A percentile compares a stretch with the other conserved stretches of the same genome.
Evolutionary conservation across 176 grass and related monocot genomes (phyloP).

Genomic region (Oryza australiensis): DNA sequence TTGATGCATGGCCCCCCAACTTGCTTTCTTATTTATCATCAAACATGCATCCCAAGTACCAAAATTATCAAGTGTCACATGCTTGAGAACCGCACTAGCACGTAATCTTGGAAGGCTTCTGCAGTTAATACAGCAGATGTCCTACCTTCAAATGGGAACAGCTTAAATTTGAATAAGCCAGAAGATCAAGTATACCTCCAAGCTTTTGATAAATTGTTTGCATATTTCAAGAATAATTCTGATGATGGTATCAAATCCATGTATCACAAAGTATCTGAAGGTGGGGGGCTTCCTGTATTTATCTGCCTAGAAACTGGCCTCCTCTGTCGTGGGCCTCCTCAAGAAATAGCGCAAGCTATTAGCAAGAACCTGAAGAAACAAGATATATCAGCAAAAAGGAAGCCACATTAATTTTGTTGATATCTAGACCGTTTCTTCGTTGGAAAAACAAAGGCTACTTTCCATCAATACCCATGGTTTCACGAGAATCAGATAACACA

Average conservation of each 20-base stretch:
- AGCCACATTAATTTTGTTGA: background rate
- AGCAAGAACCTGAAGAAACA: constrained; percentile 67
- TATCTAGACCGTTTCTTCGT: background rate
- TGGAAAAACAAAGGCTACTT: background rate
- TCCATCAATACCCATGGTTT: background rate
- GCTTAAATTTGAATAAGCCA: constrained; percentile 11
- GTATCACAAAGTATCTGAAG: background rate
- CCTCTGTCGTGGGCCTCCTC: constrained; percentile 89
- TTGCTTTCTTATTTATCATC: constrained; percentile 41
- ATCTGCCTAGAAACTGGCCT: constrained; percentile 69
- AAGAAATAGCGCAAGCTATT: constrained; percentile 98
- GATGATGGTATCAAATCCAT: constrained; percentile 7
- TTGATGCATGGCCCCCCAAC: constrained; percentile 21
- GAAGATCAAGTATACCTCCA: constrained; percentile 36
- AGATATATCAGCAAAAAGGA: constrained; percentile 28
- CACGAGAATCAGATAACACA: background rate
- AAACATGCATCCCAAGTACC: constrained; percentile 28
- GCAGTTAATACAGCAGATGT: constrained; percentile 19
- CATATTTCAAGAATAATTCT: constrained; percentile 14
- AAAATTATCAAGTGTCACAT: constrained; percentile 34
- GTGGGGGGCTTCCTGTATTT: background rate
- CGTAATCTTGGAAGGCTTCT: constrained; percentile 7
- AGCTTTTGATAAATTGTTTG: constrained; percentile 1
- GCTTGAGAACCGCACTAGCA: background rate
- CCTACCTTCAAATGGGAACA: constrained; percentile 16